Conservation (phyloP, 352 stramenopile species). For the Elongisporangium prolatum region DNA sequence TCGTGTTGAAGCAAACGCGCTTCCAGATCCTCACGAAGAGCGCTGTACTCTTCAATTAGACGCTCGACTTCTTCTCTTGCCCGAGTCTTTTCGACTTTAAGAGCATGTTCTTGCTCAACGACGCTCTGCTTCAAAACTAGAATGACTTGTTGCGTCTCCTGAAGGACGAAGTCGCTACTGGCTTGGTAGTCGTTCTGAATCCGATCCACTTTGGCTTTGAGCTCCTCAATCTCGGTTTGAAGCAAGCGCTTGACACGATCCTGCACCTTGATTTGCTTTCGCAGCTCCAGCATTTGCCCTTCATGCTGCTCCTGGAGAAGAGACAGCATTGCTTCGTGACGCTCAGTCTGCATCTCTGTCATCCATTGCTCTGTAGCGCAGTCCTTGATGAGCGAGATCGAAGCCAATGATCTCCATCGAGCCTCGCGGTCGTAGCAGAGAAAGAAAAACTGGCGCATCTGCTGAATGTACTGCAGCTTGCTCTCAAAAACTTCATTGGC, state of each 20-base stretch:
- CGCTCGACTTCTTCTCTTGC: conserved; percentile 33
- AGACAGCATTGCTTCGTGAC: conserved; percentile 42
- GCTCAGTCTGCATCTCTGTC: conserved; percentile 43
- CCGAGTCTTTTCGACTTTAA: conserved; percentile 25
- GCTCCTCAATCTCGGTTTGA: conserved; percentile 28
- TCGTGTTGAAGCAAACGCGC: conserved; percentile 23
- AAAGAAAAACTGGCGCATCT: conserved; percentile 48
- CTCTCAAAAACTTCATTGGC: conserved; percentile 34
- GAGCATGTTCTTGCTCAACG: conserved; percentile 17
- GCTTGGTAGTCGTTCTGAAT: conserved; percentile 46
- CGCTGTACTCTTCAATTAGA: conserved; percentile 36
- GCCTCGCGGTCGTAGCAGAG: conserved; percentile 63
- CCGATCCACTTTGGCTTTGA: conserved; percentile 21
- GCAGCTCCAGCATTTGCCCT: conserved; percentile 25
- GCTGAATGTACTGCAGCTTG: conserved; percentile 42
- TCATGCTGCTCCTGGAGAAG: conserved; percentile 49
- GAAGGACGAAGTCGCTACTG: conserved; percentile 38
- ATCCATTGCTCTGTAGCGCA: conserved; percentile 67
- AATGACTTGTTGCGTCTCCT: conserved; percentile 44
- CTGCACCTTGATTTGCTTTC: conserved; percentile 43
- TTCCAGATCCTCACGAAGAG: conserved; percentile 36
- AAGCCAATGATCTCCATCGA: conserved; percentile 49
- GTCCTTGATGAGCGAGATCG: conserved; percentile 47
- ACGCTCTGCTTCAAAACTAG: conserved; percentile 30
- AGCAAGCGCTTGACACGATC: conserved; percentile 31